A percentile compares a stretch with the other conserved stretches of the same genome.
phyloP scores from a whole-genome alignment of 2,329 filamentous ascomycete species.

The Onygena corvina region DNA sequence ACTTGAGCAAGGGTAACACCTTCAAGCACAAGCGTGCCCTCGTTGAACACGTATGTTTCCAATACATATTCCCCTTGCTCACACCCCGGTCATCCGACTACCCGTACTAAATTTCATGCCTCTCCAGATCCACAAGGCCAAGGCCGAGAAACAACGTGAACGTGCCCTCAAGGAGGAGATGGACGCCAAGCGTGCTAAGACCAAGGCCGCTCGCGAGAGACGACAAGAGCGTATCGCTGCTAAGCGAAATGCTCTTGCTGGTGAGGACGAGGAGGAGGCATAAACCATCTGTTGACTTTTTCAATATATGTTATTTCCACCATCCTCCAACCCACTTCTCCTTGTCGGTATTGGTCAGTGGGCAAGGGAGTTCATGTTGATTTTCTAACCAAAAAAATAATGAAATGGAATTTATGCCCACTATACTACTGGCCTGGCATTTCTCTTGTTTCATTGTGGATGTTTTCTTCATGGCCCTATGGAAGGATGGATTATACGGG shows the following conservation, averaged over 20 bases:
- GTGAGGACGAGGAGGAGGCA: constrained; percentile 40
- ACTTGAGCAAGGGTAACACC: constrained; percentile 99
- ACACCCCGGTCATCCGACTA: neutral
- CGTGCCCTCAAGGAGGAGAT: constrained; percentile 96
- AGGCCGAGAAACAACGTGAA: constrained; percentile 98
- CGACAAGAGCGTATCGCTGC: constrained; percentile 80
- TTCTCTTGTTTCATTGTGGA: neutral
- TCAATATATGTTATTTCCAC: constrained; percentile 11
- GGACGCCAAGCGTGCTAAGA: constrained; percentile 99
- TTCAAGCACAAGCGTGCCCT: constrained; percentile 99
- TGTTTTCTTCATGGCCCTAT: neutral
- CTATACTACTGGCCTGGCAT: neutral
- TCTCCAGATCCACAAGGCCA: constrained; percentile 93
- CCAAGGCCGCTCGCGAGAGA: constrained; percentile 98
- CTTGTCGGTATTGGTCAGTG: constrained; percentile 13
- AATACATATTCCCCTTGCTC: neutral
- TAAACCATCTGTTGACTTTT: constrained; percentile 13
- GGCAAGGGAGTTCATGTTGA: constrained; percentile 13
- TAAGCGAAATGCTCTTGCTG: constrained; percentile 80
- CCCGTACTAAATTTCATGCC: constrained; percentile 3
- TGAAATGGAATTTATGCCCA: constrained; percentile 10
- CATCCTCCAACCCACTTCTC: constrained; percentile 7
- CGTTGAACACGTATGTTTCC: constrained; percentile 85
- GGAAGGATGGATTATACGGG: neutral
- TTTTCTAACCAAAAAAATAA: constrained; percentile 10